Percentiles rank a stretch among this genome's conserved stretches.
These are phyloP conservation scores for Hypoxylon intermedium DNA, from an alignment of 495 filamentous ascomycete genomes.

Conservation along the genomic window DNA sequence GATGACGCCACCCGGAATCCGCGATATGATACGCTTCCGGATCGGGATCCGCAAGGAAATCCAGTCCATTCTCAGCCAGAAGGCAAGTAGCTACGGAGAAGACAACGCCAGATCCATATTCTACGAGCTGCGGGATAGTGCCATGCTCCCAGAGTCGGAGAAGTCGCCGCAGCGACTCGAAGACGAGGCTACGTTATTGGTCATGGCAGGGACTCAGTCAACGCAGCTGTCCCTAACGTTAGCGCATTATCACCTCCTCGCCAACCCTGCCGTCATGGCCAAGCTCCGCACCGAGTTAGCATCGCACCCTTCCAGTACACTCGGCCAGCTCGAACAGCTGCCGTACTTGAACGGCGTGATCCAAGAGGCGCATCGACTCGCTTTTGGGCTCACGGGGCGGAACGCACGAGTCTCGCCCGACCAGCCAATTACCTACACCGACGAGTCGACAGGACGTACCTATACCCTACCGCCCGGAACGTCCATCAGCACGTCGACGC, in stretches of 20 bases:
- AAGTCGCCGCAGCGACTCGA: slow-evolving; percentile 18
- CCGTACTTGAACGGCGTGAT: slow-evolving; percentile 49
- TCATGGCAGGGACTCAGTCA: slow-evolving; percentile 32
- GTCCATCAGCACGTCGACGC: slow-evolving; percentile 19
- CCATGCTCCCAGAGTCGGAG: not conserved
- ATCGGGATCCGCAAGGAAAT: slow-evolving; percentile 16
- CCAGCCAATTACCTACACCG: slow-evolving; percentile 17
- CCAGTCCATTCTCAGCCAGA: slow-evolving; percentile 10
- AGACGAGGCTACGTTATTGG: slow-evolving; percentile 17
- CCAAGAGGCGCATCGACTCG: slow-evolving; percentile 48
- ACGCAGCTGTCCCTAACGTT: slow-evolving; percentile 26
- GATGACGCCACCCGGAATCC: slow-evolving; percentile 17
- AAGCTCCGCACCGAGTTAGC: slow-evolving; percentile 47
- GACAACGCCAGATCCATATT: slow-evolving; percentile 3
- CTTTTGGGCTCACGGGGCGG: slow-evolving; percentile 45
- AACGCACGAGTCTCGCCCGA: slow-evolving; percentile 37
- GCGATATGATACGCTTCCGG: slow-evolving; percentile 27
- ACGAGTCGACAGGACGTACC: not conserved
- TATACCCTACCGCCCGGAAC: slow-evolving; percentile 24
- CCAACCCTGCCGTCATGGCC: slow-evolving; percentile 5
- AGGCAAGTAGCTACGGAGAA: not conserved
- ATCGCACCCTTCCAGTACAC: slow-evolving; percentile 21
- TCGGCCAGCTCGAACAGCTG: slow-evolving; percentile 43
- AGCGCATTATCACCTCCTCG: slow-evolving; percentile 23
- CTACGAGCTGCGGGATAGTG: slow-evolving; percentile 5